phyloP scores from a whole-genome alignment of 176 grass and related monocot genomes.

The Musa acuminata region DNA sequence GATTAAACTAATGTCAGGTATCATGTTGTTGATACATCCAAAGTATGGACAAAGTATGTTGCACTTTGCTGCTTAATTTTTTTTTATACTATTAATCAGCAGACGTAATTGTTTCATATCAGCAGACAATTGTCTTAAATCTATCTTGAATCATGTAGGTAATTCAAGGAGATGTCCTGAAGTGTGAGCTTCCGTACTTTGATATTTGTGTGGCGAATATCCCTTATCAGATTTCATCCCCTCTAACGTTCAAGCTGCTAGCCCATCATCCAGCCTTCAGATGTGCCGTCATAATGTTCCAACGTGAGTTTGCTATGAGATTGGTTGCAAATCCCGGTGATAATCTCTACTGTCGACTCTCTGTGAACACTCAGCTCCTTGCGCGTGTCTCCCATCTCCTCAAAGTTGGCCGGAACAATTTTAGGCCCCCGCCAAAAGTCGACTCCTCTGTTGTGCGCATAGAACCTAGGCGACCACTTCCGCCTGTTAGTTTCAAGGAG shows the following conservation, averaged over 20 bases:
- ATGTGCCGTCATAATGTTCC: slow-evolving; percentile 96
- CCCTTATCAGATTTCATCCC: slow-evolving; percentile 88
- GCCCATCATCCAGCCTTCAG: slow-evolving; percentile 74
- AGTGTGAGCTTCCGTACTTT: slow-evolving; percentile 89
- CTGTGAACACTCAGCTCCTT: slow-evolving; percentile 78
- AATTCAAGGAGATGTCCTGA: slow-evolving; percentile 94
- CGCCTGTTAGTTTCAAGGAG: slow-evolving; percentile 79
- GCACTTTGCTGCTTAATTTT: not conserved
- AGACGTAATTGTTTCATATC: no score
- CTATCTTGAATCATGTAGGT: slow-evolving; percentile 33
- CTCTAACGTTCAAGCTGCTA: slow-evolving; percentile 80
- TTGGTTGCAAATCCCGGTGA: slow-evolving; percentile 82
- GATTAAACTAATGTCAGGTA: no score
- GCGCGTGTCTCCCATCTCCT: slow-evolving; percentile 80
- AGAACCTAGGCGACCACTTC: slow-evolving; percentile 69
- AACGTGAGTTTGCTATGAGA: slow-evolving; percentile 90
- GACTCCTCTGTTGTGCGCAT: slow-evolving; percentile 91
- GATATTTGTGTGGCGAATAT: slow-evolving; percentile 97
- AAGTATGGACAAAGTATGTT: no score
- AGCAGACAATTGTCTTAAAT: not conserved
- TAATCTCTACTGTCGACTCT: slow-evolving; percentile 82
- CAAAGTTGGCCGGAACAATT: slow-evolving; percentile 86
- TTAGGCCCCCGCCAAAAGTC: slow-evolving; percentile 83
- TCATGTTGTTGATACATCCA: no score
- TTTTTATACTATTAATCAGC: not conserved